Base-by-base conservation (phyloP, 192 early-diverging fungal species). In the Geosiphon pyriformis region DNA sequence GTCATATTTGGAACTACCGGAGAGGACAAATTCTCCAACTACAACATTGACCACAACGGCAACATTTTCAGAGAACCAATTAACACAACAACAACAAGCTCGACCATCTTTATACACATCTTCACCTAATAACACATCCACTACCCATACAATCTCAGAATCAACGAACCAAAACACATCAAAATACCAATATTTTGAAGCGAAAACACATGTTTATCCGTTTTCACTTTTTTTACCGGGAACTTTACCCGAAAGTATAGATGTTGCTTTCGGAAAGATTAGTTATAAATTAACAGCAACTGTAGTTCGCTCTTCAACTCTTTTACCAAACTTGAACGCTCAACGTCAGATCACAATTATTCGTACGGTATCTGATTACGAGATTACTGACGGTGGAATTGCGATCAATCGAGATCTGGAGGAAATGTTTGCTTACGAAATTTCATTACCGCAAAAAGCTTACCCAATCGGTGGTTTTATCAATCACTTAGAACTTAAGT, bases 401-500 rank as follows among this genome's bases (percentile, higher is more conserved):
- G 63, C 80, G 20, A 30, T 52, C 1, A 33, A 29, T 51, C 46
- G 49, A 23, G 49, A 64, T 64, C 26, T 26, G 15, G n/a, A 51
- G 17, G n/a, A 33, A 0, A 12, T 52, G 22, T 33, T 64, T 10
- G 74, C 81, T 2, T 84, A 84, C 57, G 74, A 80, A 23, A 79
- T 87, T 8, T 73, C 73, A 15, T 74, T 83, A 31, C 84, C 84
- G 1, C 80, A 80, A 1, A 67, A 82, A 71, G 75, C 78, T 17
- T 82, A 77, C 42, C 71, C 74, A 22, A 76, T 83, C 42, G 81
- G 83, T 37, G 81, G 83, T 34, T 49, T 70, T 3, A 7, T 29
- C 0, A 81, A 85, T 25, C 74, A 76, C 10, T 67, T 82, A 1
- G 67, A 71, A 10, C 68, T 86, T 20, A 70, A 74, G 48, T 59